phyloP scores from a whole-genome alignment of 1,284 basidiomycete species.

The Ceratobasidium sp. region DNA sequence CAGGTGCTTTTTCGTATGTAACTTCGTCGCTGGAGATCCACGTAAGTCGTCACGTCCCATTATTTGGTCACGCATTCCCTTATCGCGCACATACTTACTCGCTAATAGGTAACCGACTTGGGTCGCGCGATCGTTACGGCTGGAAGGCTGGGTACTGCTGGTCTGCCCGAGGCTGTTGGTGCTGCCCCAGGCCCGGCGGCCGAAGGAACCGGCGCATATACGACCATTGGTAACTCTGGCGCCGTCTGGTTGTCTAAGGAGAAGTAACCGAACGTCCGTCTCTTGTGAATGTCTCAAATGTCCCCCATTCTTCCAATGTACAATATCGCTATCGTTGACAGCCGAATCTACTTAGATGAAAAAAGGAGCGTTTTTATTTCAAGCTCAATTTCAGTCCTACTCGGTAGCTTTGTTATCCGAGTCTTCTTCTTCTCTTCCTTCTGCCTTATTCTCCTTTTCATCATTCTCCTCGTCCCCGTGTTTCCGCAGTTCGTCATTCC shows the following conservation, averaged over 20 bases:
- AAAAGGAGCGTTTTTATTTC: no score
- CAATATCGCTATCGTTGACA: neutral
- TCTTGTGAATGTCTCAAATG: no score
- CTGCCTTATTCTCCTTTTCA: neutral
- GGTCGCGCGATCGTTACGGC: constrained; percentile 62
- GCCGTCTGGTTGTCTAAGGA: constrained; percentile 61
- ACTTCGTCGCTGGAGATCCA: constrained; percentile 62
- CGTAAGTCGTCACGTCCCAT: constrained; percentile 53
- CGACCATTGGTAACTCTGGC: constrained; percentile 63
- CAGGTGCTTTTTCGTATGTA: constrained; percentile 60
- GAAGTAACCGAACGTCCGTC: neutral
- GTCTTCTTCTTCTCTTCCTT: neutral
- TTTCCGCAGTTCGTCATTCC: neutral
- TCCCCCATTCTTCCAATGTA: neutral
- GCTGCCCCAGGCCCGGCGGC: constrained; percentile 56
- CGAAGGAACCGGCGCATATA: constrained; percentile 58
- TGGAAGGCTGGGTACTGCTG: constrained; percentile 62
- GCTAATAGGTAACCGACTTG: constrained; percentile 60
- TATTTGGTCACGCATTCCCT: neutral
- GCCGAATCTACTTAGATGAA: no score
- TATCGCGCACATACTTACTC: neutral
- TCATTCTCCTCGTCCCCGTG: neutral
- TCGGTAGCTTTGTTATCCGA: no score
- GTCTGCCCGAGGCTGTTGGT: constrained; percentile 58
- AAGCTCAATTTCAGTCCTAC: no score